A percentile compares a stretch with the other conserved stretches of the same genome.
These are phyloP conservation scores for Melanopsichium pennsylvanicum DNA, from an alignment of 1,284 basidiomycete genomes.

Conservation along the genomic window DNA sequence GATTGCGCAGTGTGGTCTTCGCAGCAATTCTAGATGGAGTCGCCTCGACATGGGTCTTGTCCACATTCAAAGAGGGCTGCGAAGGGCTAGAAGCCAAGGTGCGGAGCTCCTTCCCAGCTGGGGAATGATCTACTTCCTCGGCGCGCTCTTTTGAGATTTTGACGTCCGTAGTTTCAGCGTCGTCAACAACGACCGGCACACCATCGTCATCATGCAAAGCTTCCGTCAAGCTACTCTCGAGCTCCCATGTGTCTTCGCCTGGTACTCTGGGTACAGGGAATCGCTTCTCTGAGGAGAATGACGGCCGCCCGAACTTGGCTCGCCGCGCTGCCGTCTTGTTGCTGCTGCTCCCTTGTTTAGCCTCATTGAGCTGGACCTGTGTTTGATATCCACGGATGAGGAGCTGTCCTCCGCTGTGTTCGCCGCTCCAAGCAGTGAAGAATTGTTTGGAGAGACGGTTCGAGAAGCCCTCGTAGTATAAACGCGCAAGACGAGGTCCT, in stretches of 20 bases:
- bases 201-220: slow-evolving; percentile 16
- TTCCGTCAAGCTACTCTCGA: slow-evolving; percentile 21
- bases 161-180: slow-evolving; percentile 31
- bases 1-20: slow-evolving; percentile 20
- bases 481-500: slow-evolving; percentile 68
- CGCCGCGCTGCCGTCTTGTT: slow-evolving; percentile 1
- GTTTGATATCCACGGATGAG: slow-evolving; percentile 45
- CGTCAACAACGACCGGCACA: slow-evolving; percentile 27
- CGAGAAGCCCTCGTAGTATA: slow-evolving; percentile 58
- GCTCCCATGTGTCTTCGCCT: slow-evolving; percentile 16
- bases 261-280: slow-evolving; percentile 3
- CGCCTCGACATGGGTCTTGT: slow-evolving; percentile 32
- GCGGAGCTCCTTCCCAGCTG: slow-evolving; percentile 1
- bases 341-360: slow-evolving; percentile 15
- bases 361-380: slow-evolving; percentile 24
- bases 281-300: slow-evolving; percentile 20
- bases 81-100: slow-evolving; percentile 17
- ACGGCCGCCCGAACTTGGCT: slow-evolving; percentile 7
- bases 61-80: slow-evolving; percentile 28
- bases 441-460: slow-evolving; percentile 51
- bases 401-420: slow-evolving; percentile 50
- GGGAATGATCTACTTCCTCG: not conserved
- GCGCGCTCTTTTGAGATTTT: slow-evolving; percentile 13
- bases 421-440: slow-evolving; percentile 55
- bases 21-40: slow-evolving; percentile 19